A percentile compares a stretch with the other conserved stretches of the same genome.
These are phyloP conservation scores for Lasiodiplodia hormozganensis DNA, from an alignment of 2,329 filamentous ascomycete genomes.

Conservation along the genomic window DNA sequence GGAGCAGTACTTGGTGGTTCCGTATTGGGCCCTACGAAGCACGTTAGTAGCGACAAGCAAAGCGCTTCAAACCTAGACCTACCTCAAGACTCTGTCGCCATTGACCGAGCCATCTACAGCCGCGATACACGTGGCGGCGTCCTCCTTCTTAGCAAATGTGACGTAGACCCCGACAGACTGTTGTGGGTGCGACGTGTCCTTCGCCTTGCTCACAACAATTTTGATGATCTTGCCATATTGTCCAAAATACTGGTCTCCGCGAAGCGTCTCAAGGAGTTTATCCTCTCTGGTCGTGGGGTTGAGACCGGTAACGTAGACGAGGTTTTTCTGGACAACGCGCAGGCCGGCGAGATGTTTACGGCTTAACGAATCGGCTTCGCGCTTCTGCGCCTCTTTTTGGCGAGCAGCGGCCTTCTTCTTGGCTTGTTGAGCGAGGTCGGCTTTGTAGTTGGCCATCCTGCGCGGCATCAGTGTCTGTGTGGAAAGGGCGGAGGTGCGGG, in stretches of 20 bases:
- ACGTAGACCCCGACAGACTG: constrained; percentile 97
- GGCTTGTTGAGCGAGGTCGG: constrained; percentile 79
- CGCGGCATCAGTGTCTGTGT: constrained; percentile 33
- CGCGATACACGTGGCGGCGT: constrained; percentile 87
- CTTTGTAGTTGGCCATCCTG: constrained; percentile 76
- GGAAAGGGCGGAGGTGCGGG: constrained; percentile 27
- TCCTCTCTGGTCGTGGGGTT: constrained; percentile 93
- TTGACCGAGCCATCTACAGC: constrained; percentile 94
- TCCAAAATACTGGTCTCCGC: constrained; percentile 92
- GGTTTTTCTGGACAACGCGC: constrained; percentile 95
- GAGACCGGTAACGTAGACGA: constrained; percentile 96
- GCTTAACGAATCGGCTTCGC: constrained; percentile 93
- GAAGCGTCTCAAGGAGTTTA: constrained; percentile 85
- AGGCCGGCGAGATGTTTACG: constrained; percentile 96
- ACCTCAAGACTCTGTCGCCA: constrained; percentile 83
- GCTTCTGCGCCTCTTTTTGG: constrained; percentile 95
- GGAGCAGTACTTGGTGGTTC: constrained; percentile 98
- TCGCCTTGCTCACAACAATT: constrained; percentile 96
- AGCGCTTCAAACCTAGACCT: constrained; percentile 55
- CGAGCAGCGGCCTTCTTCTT: constrained; percentile 89
- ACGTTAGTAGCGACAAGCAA: neutral
- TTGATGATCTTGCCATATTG: constrained; percentile 99
- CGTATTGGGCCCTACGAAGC: constrained; percentile 68
- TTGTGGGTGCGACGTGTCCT: constrained; percentile 72
- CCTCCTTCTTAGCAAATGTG: constrained; percentile 92